Conservation (phyloP, 352 stramenopile genomes). For the Phytophthora boehmeriae region DNA sequence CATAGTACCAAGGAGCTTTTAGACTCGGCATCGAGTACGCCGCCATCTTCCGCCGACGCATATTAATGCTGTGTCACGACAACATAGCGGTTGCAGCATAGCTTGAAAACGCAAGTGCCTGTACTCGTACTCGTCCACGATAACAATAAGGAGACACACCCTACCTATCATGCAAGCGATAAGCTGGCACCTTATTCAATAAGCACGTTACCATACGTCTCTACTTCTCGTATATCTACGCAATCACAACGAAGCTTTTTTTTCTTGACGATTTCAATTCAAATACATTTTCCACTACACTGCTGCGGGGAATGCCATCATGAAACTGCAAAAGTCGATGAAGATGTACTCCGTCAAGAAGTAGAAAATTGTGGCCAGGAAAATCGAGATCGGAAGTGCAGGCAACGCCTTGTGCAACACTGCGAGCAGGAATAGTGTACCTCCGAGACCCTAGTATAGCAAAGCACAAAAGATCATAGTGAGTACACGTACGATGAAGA, state of each 20-base stretch:
- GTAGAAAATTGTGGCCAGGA: constrained; percentile 83
- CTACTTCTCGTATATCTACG: neutral
- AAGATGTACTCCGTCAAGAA: constrained; percentile 86
- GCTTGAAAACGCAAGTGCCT: neutral
- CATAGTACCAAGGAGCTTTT: constrained; percentile 54
- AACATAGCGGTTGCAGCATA: neutral
- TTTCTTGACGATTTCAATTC: constrained; percentile 21
- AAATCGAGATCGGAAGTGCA: constrained; percentile 95
- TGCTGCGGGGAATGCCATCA: constrained; percentile 69
- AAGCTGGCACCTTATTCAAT: neutral
- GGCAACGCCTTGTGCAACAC: constrained; percentile 94
- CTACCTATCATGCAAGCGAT: neutral
- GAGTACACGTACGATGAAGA: neutral
- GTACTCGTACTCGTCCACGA: too few relatives aligned
- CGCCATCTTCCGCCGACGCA: constrained; percentile 15
- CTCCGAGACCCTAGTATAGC: constrained; percentile 80
- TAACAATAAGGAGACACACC: neutral
- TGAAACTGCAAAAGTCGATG: constrained; percentile 84
- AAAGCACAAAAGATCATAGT: constrained; percentile 8
- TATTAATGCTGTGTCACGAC: constrained; percentile 8
- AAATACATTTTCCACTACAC: constrained; percentile 40
- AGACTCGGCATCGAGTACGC: constrained; percentile 19
- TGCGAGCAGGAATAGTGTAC: constrained; percentile 95
- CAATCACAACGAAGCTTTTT: constrained; percentile 7
- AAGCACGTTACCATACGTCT: neutral